Percentiles rank a stretch among this genome's conserved stretches.
Conservation (phyloP, 768 basidiomycete species). For the Cubamyces lactineus region DNA sequence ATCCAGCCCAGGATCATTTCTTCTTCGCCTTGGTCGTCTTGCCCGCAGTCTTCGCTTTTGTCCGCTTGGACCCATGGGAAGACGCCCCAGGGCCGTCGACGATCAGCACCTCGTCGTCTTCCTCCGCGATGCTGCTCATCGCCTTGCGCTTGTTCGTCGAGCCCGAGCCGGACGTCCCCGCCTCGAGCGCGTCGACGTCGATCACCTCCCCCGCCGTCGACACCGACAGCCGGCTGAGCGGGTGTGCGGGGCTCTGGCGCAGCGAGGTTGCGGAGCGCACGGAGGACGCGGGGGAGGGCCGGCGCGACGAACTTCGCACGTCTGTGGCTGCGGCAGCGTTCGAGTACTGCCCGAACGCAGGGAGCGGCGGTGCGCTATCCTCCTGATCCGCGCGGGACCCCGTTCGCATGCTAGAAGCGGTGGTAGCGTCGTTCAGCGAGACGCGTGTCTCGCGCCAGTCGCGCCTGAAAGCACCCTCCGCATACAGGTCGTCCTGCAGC, state of each 20-base stretch:
- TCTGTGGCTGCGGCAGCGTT: slow-evolving; percentile 15
- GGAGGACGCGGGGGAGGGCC: slow-evolving; percentile 54
- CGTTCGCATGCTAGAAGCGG: slow-evolving; percentile 11
- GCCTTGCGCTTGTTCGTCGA: slow-evolving; percentile 55
- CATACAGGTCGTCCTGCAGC: slow-evolving; percentile 66
- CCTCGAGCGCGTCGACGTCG: slow-evolving; percentile 48
- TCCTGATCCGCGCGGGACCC: slow-evolving; percentile 30
- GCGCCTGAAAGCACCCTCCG: slow-evolving; percentile 67
- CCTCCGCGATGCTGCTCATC: slow-evolving; percentile 32
- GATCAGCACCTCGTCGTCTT: slow-evolving; percentile 37
- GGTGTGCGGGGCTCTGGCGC: slow-evolving; percentile 54
- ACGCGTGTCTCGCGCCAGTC: slow-evolving; percentile 80
- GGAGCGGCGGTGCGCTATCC: slow-evolving; percentile 37
- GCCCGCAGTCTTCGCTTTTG: slow-evolving; percentile 26
- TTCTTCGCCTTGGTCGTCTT: slow-evolving; percentile 32
- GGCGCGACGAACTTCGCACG: slow-evolving; percentile 42
- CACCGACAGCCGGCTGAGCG: slow-evolving; percentile 36
- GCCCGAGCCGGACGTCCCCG: slow-evolving; percentile 36
- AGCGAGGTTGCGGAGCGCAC: slow-evolving; percentile 41
- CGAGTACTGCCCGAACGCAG: slow-evolving; percentile 27
- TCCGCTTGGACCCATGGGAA: slow-evolving; percentile 29
- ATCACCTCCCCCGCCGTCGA: slow-evolving; percentile 38
- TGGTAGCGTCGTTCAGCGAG: slow-evolving; percentile 39
- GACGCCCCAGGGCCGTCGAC: slow-evolving; percentile 29
- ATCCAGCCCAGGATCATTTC: slow-evolving; percentile 11